Conservation (phyloP, 2,329 filamentous ascomycete genomes). For the Pyricularia sp. region DNA sequence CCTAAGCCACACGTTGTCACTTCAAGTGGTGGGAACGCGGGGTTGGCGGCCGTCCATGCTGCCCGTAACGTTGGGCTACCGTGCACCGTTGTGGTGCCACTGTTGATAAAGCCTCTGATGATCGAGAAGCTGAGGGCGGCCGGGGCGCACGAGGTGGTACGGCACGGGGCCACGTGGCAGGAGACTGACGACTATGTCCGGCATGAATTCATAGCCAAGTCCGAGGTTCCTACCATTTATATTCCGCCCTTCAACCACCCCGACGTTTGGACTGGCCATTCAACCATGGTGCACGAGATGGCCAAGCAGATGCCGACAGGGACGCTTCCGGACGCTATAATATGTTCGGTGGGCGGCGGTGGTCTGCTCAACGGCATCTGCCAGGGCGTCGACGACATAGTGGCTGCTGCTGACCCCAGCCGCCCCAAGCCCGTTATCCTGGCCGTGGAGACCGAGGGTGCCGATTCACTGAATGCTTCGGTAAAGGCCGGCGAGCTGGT, state of each 20-base stretch:
- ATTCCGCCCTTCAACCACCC: slow-evolving; percentile 58
- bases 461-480: slow-evolving; percentile 53
- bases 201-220: slow-evolving; percentile 35
- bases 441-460: slow-evolving; percentile 65
- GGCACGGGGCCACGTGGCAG: slow-evolving; percentile 55
- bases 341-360: slow-evolving; percentile 64
- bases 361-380: slow-evolving; percentile 61
- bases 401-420: slow-evolving; percentile 9
- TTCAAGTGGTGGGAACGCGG: slow-evolving; percentile 46
- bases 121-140: slow-evolving; percentile 55
- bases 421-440: slow-evolving; percentile 36
- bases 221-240: slow-evolving; percentile 39
- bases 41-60: slow-evolving; percentile 66
- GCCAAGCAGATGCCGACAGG: slow-evolving; percentile 19
- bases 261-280: slow-evolving; percentile 56
- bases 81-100: slow-evolving; percentile 64
- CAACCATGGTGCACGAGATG: slow-evolving; percentile 42
- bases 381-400: slow-evolving; percentile 40
- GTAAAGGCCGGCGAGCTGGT: slow-evolving; percentile 44
- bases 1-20: not conserved
- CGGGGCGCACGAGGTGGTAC: slow-evolving; percentile 53
- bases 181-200: slow-evolving; percentile 60
- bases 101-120: slow-evolving; percentile 56
- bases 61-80: slow-evolving; percentile 50
- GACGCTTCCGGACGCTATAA: slow-evolving; percentile 44